Percentiles rank a stretch among this genome's conserved stretches.
Evolutionary conservation across 306 rosid genomes (phyloP).

Genomic region (Sphenostylis stenocarpa): DNA sequence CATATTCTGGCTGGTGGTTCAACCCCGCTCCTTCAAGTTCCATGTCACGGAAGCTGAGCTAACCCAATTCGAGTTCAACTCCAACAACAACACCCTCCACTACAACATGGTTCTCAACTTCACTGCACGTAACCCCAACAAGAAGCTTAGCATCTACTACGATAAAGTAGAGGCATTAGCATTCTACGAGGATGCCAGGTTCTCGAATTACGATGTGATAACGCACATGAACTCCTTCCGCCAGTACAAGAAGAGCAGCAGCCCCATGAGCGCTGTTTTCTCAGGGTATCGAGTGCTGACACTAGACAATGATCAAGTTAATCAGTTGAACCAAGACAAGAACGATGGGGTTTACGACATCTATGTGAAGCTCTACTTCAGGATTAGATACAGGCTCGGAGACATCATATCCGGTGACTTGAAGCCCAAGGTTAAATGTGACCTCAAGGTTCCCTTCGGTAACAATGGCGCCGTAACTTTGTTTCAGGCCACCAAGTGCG

Average conservation of each 20-base stretch:
- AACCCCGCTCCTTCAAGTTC: conserved; percentile 56
- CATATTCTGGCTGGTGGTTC: conserved; percentile 64
- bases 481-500: conserved; percentile 49
- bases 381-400: conserved; percentile 53
- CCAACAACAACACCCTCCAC: conserved; percentile 35
- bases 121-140: conserved; percentile 56
- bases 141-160: conserved; percentile 43
- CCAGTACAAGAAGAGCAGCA: conserved; percentile 43
- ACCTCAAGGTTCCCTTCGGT: conserved; percentile 46
- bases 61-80: conserved; percentile 45
- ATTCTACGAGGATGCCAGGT: conserved; percentile 30
- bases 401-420: conserved; percentile 11
- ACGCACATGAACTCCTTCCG: conserved; percentile 42
- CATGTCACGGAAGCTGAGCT: conserved; percentile 51
- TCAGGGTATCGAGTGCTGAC: conserved; percentile 32
- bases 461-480: not conserved
- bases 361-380: conserved; percentile 56
- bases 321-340: conserved; percentile 42
- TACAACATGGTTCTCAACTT: conserved; percentile 45
- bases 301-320: not conserved
- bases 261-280: conserved; percentile 39
- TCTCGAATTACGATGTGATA: conserved; percentile 24
- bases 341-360: conserved; percentile 37
- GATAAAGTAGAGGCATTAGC: conserved; percentile 42
- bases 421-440: conserved; percentile 60